A percentile compares a stretch with the other conserved stretches of the same genome.
phyloP scores from a whole-genome alignment of 2,329 filamentous ascomycete genomes.

The Cryphonectria carpinicola region DNA sequence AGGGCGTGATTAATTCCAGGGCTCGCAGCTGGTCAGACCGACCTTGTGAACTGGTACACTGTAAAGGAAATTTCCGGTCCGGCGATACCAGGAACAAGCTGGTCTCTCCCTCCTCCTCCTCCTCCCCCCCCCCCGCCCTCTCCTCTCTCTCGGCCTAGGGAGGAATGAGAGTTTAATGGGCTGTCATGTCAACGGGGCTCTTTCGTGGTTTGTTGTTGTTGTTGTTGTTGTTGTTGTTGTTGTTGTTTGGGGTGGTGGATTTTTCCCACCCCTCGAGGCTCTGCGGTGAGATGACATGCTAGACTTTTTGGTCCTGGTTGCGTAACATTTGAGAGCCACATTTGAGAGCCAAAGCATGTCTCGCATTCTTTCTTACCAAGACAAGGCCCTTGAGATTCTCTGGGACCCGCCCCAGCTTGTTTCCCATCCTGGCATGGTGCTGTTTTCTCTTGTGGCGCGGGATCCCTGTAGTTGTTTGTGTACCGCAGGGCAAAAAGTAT shows the following conservation, averaged over 20 bases:
- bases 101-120: not conserved
- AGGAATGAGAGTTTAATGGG: not conserved
- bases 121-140: no score
- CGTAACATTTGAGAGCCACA: not conserved
- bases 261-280: not conserved
- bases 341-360: not conserved
- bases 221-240: not conserved
- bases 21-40: not conserved
- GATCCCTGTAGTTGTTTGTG: not conserved
- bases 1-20: not conserved
- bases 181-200: not conserved
- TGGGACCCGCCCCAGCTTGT: conserved; percentile 8
- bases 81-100: not conserved
- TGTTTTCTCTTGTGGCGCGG: conserved; percentile 8
- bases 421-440: conserved; percentile 11
- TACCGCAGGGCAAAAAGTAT: not conserved
- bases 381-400: not conserved
- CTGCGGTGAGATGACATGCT: not conserved
- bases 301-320: not conserved
- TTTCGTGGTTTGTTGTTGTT: not conserved
- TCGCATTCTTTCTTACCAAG: not conserved
- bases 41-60: not conserved
- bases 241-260: not conserved
- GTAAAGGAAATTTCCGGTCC: not conserved
- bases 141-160: not conserved